A percentile compares a stretch with the other conserved stretches of the same genome.
Conservation (phyloP, 345 rosid genomes). For the Populus deltoides region DNA sequence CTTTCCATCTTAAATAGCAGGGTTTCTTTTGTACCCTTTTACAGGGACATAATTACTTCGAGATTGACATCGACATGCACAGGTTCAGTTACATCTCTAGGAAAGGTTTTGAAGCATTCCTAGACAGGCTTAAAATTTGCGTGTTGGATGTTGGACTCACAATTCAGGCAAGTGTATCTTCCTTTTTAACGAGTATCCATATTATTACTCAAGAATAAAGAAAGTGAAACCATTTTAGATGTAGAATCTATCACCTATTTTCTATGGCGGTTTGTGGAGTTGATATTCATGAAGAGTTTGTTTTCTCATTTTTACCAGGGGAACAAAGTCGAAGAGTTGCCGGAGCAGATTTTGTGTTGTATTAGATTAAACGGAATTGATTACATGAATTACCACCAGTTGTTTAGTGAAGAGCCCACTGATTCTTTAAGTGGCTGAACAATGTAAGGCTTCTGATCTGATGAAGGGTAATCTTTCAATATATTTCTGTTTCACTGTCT, state of each 20-base stretch:
- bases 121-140: conserved; percentile 77
- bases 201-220: background rate
- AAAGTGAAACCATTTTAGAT: background rate
- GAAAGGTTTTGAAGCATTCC: conserved; percentile 92
- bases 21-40: background rate
- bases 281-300: conserved; percentile 1
- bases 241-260: background rate
- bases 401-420: conserved; percentile 41
- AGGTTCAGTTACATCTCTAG: conserved; percentile 93
- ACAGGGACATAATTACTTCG: conserved; percentile 89
- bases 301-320: conserved; percentile 49
- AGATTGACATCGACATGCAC: conserved; percentile 96
- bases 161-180: conserved; percentile 56
- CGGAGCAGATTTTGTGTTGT: conserved; percentile 87
- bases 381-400: conserved; percentile 64
- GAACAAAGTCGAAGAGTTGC: conserved; percentile 84
- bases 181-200: background rate
- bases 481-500: background rate
- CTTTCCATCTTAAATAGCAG: background rate
- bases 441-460: conserved; percentile 15
- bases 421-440: conserved; percentile 23
- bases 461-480: conserved; percentile 17
- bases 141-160: conserved; percentile 91
- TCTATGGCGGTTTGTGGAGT: background rate
- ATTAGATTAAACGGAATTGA: conserved; percentile 70